Conservation (phyloP, 345 rosid genomes). For the Eutrema japonicum region DNA sequence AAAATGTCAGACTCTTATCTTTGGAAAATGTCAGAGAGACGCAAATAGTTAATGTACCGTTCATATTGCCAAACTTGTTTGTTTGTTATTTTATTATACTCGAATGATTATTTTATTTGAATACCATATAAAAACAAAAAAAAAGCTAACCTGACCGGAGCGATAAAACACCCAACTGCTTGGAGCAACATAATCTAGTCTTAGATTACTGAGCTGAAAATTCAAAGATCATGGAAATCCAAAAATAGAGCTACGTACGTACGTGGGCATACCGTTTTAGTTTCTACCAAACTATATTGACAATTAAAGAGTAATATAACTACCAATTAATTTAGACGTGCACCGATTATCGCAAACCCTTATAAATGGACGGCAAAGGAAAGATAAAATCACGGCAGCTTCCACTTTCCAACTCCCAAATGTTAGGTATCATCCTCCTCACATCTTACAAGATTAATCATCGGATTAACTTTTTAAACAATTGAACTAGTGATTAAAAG, state of each 20-base stretch:
- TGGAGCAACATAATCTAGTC: constrained; percentile 22
- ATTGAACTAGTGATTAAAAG: neutral
- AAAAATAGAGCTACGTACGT: neutral
- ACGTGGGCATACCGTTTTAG: constrained; percentile 10
- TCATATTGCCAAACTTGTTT: constrained; percentile 12
- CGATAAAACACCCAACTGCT: constrained; percentile 7
- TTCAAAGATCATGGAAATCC: constrained; percentile 20
- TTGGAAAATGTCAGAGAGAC: constrained; percentile 33
- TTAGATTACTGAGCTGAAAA: neutral
- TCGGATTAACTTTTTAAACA: neutral
- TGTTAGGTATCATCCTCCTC: neutral
- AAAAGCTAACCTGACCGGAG: too few species aligned
- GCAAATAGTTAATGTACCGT: constrained; percentile 1
- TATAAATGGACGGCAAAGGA: constrained; percentile 27
- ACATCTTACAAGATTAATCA: constrained; percentile 5
- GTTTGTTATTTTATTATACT: too few species aligned
- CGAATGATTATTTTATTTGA: too few species aligned
- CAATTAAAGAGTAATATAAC: neutral
- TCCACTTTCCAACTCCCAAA: constrained; percentile 12
- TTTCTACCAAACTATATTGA: constrained; percentile 29
- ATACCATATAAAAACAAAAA: neutral
- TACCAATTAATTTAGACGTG: too few species aligned
- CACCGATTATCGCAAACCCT: constrained; percentile 22
- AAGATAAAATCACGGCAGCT: constrained; percentile 15
- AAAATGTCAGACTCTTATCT: constrained; percentile 29